phyloP scores from a whole-genome alignment of 1,139 yeast species.

The Kodamaea sp. region DNA sequence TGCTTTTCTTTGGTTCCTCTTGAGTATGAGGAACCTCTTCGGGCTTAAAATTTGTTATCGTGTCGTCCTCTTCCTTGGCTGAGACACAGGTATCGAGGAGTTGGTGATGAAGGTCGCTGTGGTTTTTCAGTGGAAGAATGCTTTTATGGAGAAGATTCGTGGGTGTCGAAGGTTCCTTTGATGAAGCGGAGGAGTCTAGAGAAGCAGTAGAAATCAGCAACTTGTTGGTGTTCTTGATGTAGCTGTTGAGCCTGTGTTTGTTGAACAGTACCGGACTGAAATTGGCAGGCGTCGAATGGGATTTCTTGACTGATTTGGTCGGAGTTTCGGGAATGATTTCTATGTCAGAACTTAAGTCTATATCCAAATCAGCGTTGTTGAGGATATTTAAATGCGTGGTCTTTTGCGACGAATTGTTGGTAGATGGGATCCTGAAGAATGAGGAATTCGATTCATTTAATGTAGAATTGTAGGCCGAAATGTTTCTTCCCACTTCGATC shows the following conservation, averaged over 20 bases:
- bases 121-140: conserved; percentile 13
- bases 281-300: conserved; percentile 34
- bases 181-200: conserved; percentile 6
- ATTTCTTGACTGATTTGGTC: conserved; percentile 39
- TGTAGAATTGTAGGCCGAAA: conserved; percentile 21
- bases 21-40: conserved; percentile 6
- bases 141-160: conserved; percentile 18
- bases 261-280: conserved; percentile 29
- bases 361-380: conserved; percentile 24
- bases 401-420: conserved; percentile 17
- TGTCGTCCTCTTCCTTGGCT: conserved; percentile 11
- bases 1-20: conserved; percentile 7
- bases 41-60: conserved; percentile 9
- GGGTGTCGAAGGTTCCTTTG: conserved; percentile 34
- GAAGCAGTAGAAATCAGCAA: conserved; percentile 10
- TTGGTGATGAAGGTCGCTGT: conserved; percentile 14
- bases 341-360: conserved; percentile 23
- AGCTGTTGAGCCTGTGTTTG: conserved; percentile 10
- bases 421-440: conserved; percentile 33
- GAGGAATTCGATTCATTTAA: conserved; percentile 36
- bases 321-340: conserved; percentile 45
- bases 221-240: conserved; percentile 11
- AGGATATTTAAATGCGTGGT: conserved; percentile 10
- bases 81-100: conserved; percentile 8
- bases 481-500: conserved; percentile 46